Evolutionary conservation across 495 filamentous ascomycete genomes (phyloP), one percentile per base, ranked within the genome.

Genomic region (Trichoderma orchidacearum): DNA sequence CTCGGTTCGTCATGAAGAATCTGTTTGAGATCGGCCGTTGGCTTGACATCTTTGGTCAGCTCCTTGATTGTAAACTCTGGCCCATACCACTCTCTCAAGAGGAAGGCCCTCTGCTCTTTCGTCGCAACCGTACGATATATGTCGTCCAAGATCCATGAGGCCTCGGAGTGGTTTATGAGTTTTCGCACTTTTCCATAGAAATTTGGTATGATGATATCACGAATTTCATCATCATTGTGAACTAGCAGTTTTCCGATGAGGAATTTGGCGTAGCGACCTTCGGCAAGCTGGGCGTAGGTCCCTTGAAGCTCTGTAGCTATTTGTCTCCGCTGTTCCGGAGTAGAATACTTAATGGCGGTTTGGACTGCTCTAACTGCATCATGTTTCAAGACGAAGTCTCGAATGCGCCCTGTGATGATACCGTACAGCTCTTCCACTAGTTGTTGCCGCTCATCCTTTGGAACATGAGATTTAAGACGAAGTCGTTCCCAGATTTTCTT

Each of bases 401-500:
- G 89, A 62, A 97, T 84, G 17, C 84, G 79, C 21, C 90, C 90
- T 5, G 86, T 94, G 63, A 96, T 86, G 61, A 97, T 91, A 52
- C 83, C 80, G 67, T 90, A 96, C 5, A 97, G 77, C 74, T 97
- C 91, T 23, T 80, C 80, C 30, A 97, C 85, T 18, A 97, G 79
- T 66, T 84, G 79, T 67, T 92, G 87, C 54, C 94, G 78, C 69
- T 97, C 89, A 36, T 90, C 87, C 56, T 79, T 76, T 17, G 88
- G 85, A 1, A 96, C 87, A 62, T 96, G 88, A 8, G 90, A 94
- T 69, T 96, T 96, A 58, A 87, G 80, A 56, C 94, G 84, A 59
- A 99, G 69, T 57, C 85, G 82, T 72, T 99, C 94, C 94, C 94
- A 99, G 32, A 99, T 76, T 73, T 96, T 89, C 75, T 97, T 97